These are phyloP conservation scores for Helotiales sp. DNA, from an alignment of 2,329 filamentous ascomycete genomes.

Conservation along the genomic window DNA sequence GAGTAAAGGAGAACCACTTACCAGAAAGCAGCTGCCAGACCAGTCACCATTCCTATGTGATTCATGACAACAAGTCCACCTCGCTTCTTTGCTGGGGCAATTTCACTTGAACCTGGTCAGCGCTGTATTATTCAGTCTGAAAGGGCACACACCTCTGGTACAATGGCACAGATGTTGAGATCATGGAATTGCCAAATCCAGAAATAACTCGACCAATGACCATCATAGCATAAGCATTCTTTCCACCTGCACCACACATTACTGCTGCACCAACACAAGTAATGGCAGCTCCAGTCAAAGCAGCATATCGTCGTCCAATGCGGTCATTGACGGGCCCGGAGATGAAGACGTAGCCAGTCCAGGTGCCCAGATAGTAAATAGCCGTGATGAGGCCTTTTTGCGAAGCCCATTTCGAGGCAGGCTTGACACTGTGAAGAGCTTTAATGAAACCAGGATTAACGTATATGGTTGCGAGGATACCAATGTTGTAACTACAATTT, in stretches of 20 bases:
- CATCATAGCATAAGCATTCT: conserved; percentile 47
- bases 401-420: conserved; percentile 37
- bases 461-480: conserved; percentile 55
- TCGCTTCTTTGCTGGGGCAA: conserved; percentile 52
- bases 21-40: conserved; percentile 56
- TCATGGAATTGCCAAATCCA: conserved; percentile 53
- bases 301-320: conserved; percentile 52
- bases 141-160: conserved; percentile 50
- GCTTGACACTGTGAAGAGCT: conserved; percentile 41
- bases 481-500: conserved; percentile 53
- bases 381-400: conserved; percentile 54
- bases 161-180: conserved; percentile 56
- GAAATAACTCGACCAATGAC: conserved; percentile 51
- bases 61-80: conserved; percentile 60
- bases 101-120: conserved; percentile 43
- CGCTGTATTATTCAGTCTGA: background rate
- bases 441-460: conserved; percentile 55
- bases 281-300: conserved; percentile 46
- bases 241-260: conserved; percentile 45
- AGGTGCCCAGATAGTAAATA: conserved; percentile 59
- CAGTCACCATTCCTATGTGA: conserved; percentile 57
- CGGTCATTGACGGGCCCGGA: conserved; percentile 52
- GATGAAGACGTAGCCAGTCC: conserved; percentile 54
- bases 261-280: conserved; percentile 50
- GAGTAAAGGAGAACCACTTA: conserved; percentile 26